A percentile compares a stretch with the other conserved stretches of the same genome.
Evolutionary conservation across 2,329 filamentous ascomycete species (phyloP).

Genomic region (Talaromyces verruculosus): DNA sequence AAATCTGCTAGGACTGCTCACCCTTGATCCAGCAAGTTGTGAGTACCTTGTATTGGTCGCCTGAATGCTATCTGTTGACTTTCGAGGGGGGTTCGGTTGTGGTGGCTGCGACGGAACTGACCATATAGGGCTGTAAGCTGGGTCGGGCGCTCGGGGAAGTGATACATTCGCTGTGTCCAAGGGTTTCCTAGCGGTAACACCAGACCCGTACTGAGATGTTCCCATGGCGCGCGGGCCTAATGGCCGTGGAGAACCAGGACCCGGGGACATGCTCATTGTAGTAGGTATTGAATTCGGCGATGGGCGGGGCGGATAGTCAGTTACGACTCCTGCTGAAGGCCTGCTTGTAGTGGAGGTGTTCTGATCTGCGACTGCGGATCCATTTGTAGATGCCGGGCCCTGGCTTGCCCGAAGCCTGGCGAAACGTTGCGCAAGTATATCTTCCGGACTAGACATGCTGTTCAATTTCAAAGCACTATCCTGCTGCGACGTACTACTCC

Average conservation of each 20-base stretch:
- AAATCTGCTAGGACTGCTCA: constrained; percentile 36
- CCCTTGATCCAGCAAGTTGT: constrained; percentile 35
- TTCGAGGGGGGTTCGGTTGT: constrained; percentile 38
- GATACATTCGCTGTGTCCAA: constrained; percentile 32
- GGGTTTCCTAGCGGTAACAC: constrained; percentile 47
- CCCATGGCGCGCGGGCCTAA: constrained; percentile 48
- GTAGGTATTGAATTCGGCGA: constrained; percentile 27
- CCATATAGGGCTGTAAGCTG: constrained; percentile 50
- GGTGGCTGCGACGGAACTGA: constrained; percentile 41
- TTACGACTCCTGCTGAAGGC: constrained; percentile 23
- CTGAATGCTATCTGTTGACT: constrained; percentile 43
- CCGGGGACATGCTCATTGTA: constrained; percentile 25
- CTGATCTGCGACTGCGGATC: constrained; percentile 20
- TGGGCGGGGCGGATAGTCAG: constrained; percentile 29
- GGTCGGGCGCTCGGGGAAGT: constrained; percentile 49
- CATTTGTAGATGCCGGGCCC: constrained; percentile 23
- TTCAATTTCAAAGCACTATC: constrained; percentile 27
- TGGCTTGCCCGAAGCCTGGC: constrained; percentile 37
- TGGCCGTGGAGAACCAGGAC: constrained; percentile 33
- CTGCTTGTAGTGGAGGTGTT: constrained; percentile 20
- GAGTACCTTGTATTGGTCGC: constrained; percentile 40
- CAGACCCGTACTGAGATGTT: constrained; percentile 34
- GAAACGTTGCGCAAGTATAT: constrained; percentile 45
- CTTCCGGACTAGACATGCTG: constrained; percentile 29
- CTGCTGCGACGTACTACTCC: constrained; percentile 27